Evolutionary conservation across 108 stramenopile genomes (phyloP).

Genomic region (Conticribra guillardii): DNA sequence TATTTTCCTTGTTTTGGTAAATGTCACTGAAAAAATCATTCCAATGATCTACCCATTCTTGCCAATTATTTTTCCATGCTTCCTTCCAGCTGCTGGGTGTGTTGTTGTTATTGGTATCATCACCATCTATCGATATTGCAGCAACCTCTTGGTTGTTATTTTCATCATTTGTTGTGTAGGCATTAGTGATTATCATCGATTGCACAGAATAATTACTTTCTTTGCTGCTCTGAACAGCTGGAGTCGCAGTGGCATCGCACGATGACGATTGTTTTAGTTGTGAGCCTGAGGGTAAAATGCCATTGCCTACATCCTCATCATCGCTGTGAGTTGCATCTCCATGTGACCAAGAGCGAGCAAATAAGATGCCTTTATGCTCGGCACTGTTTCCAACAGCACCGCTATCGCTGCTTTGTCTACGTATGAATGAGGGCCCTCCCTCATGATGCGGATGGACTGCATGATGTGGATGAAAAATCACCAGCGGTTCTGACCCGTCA

Average conservation of each 20-base stretch:
- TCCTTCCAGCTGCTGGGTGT: conserved; percentile 64
- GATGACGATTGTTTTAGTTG: neutral
- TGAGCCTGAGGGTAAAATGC: neutral
- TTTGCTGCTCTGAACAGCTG: neutral
- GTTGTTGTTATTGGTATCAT: neutral
- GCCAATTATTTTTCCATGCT: conserved; percentile 54
- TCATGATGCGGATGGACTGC: conserved; percentile 52
- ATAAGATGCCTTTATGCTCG: neutral
- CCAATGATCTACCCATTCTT: conserved; percentile 63
- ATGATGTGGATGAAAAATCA: conserved; percentile 52
- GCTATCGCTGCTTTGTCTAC: conserved; percentile 8
- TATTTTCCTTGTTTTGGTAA: conserved; percentile 61
- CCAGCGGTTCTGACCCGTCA: conserved; percentile 40
- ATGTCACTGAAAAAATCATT: conserved; percentile 68
- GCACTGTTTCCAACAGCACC: neutral
- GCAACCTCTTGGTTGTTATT: neutral
- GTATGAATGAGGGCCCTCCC: conserved; percentile 17
- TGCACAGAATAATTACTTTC: too few species aligned
- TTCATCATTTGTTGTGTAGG: neutral
- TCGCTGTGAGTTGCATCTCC: conserved; percentile 5
- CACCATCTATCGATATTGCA: neutral
- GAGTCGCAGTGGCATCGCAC: neutral
- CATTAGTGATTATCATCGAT: too few species aligned
- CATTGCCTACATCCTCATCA: neutral
- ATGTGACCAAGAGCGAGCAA: conserved; percentile 1